phyloP scores from a whole-genome alignment of 129 eudicot genomes.

The Daucus carota region DH1_v3.0 NC_030386.2:4158501-4159000 shows the following conservation, averaged over 20 bases:
- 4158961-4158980: neutral
- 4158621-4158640: neutral
- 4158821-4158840: slow-evolving; percentile 94
- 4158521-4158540: no score
- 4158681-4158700: neutral
- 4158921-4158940: neutral
- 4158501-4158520: no score
- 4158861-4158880: slow-evolving; percentile 82
- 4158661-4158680: neutral
- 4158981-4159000: neutral
- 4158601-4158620: neutral
- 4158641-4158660: neutral
- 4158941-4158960: neutral
- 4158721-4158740: slow-evolving; percentile 21
- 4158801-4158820: slow-evolving; percentile 95
- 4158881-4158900: neutral
- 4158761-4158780: slow-evolving; percentile 98
- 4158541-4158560: no score
- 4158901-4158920: neutral
- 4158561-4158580: neutral
- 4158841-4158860: slow-evolving; percentile 92
- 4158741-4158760: slow-evolving; percentile 98
- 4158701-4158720: neutral
- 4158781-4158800: slow-evolving; percentile 86
- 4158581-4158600: neutral